Evolutionary conservation across 148 eudicot genomes (phyloP).

Genomic region (Fagopyrum homotropicum): DNA sequence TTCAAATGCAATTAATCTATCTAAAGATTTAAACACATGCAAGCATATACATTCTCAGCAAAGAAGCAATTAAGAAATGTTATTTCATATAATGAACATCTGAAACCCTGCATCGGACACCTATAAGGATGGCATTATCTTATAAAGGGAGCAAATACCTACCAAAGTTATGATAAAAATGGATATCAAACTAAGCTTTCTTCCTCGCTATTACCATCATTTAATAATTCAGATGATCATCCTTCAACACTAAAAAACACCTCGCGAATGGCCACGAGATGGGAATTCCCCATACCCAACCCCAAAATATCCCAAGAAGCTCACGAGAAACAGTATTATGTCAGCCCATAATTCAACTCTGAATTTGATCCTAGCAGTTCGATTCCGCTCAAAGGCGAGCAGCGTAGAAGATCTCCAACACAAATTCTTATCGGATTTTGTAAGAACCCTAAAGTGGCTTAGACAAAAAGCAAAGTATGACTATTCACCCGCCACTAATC

Average conservation of each 20-base stretch:
- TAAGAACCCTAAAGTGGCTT: background rate
- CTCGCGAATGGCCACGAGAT: background rate
- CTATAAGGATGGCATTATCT: background rate
- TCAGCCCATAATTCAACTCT: background rate
- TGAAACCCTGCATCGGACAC: background rate
- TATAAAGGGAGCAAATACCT: background rate
- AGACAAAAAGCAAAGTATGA: background rate
- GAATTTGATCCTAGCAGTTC: background rate
- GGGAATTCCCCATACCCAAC: background rate
- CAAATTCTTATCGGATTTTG: background rate
- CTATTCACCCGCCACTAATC: background rate
- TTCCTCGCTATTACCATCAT: background rate
- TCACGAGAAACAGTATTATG: background rate
- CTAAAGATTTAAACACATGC: background rate
- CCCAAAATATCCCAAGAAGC: background rate
- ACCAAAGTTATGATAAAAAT: background rate
- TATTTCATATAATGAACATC: background rate
- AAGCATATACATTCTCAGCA: background rate
- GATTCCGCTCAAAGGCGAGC: background rate
- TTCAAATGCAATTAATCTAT: background rate
- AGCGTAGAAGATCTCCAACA: slow-evolving; percentile 5
- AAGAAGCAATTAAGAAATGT: background rate
- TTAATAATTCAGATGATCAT: background rate
- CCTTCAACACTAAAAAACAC: too few species aligned
- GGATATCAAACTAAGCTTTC: background rate